Evolutionary conservation across 805 yeast genomes (phyloP).

Genomic region (Saccharomycopsis synnaedendra): DNA sequence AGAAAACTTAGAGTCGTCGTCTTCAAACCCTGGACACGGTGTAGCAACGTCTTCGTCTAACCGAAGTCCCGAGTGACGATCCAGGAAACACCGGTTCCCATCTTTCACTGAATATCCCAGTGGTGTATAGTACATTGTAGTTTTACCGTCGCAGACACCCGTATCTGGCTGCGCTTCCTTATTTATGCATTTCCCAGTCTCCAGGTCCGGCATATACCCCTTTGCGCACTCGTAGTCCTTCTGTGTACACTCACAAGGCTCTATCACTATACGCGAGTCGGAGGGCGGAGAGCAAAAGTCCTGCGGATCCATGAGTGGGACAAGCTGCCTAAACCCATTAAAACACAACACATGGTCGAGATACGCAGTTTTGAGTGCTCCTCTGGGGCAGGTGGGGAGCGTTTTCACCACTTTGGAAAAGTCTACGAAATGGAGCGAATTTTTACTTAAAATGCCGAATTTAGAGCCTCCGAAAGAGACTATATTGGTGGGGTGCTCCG

Average conservation of each 20-base stretch:
- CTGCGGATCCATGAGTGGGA: constrained; percentile 14
- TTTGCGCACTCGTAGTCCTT: constrained; percentile 61
- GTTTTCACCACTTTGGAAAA: constrained; percentile 6
- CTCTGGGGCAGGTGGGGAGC: neutral
- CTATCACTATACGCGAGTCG: constrained; percentile 17
- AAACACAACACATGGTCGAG: constrained; percentile 46
- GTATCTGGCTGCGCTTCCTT: constrained; percentile 7
- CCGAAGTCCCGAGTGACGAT: neutral
- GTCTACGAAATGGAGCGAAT: constrained; percentile 3
- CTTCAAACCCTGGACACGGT: constrained; percentile 5
- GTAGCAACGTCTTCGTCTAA: constrained; percentile 6
- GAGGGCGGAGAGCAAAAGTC: no score
- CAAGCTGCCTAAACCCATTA: constrained; percentile 55
- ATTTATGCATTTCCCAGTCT: constrained; percentile 35
- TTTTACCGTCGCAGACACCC: constrained; percentile 9
- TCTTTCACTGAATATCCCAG: constrained; percentile 28
- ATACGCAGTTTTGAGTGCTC: constrained; percentile 38
- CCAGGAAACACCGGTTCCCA: constrained; percentile 31
- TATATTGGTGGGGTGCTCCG: neutral
- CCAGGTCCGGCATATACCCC: constrained; percentile 29
- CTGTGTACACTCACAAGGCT: constrained; percentile 53
- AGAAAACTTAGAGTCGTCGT: neutral
- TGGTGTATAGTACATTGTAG: constrained; percentile 8
- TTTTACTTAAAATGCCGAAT: constrained; percentile 42
- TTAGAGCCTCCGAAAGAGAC: constrained; percentile 27